Percentiles rank a stretch among this genome's conserved stretches.
These are phyloP conservation scores for Podaxis sp. DNA, from an alignment of 768 basidiomycete genomes.

Conservation along the genomic window DNA sequence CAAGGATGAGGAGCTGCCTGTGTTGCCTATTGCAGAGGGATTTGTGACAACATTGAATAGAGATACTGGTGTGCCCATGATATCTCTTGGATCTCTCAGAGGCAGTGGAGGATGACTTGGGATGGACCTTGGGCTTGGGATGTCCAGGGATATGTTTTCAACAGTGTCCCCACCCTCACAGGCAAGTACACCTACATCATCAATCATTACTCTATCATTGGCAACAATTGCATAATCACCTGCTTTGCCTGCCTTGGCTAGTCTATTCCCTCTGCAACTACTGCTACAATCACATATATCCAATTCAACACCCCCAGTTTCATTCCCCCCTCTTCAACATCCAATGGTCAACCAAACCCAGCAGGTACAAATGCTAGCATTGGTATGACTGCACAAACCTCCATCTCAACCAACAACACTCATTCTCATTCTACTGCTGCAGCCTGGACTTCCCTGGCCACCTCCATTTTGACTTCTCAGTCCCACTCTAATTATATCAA, in stretches of 20 bases:
- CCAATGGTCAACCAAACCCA: neutral
- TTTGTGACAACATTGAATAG: conserved; percentile 38
- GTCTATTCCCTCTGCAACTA: neutral
- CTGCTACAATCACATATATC: neutral
- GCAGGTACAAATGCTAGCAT: neutral
- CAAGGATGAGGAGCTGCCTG: conserved; percentile 12
- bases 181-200: neutral
- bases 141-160: conserved; percentile 9
- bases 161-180: neutral
- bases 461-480: conserved; percentile 17
- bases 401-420: conserved; percentile 4
- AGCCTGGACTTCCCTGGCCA: conserved; percentile 14
- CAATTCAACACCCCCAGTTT: neutral
- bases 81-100: neutral
- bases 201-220: neutral
- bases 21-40: conserved; percentile 43
- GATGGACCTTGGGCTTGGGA: conserved; percentile 4
- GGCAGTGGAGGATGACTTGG: neutral
- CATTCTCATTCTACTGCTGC: conserved; percentile 20
- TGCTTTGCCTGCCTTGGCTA: neutral
- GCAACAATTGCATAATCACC: neutral
- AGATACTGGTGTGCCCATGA: conserved; percentile 3
- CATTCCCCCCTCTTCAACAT: neutral
- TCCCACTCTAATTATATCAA: neutral
- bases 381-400: neutral